These are phyloP conservation scores for Domatiomyces globalis DNA, from an alignment of 2,329 filamentous ascomycete species.

Conservation along the genomic window DNA sequence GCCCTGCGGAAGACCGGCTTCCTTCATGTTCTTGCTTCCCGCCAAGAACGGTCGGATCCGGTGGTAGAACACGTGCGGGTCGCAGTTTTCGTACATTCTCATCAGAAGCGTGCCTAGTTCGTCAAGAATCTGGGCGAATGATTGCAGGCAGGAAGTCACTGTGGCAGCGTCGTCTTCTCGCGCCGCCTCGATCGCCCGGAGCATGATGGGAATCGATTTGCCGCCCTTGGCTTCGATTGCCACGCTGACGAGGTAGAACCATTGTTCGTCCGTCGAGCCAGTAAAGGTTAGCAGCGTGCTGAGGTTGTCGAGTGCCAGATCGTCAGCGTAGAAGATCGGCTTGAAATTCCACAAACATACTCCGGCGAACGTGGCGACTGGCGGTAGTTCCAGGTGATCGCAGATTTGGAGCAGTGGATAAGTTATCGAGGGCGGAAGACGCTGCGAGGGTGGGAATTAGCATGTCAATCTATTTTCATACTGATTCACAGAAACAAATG, in stretches of 20 bases:
- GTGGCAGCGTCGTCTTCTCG: constrained; percentile 53
- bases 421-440: constrained; percentile 66
- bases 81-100: constrained; percentile 90
- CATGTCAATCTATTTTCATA: not conserved
- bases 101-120: constrained; percentile 66
- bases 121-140: constrained; percentile 75
- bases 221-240: constrained; percentile 89
- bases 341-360: constrained; percentile 96
- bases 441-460: constrained; percentile 24
- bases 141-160: constrained; percentile 62
- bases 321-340: constrained; percentile 71
- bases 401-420: constrained; percentile 69
- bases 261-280: constrained; percentile 88
- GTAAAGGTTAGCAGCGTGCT: constrained; percentile 83
- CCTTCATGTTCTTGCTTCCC: constrained; percentile 93
- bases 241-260: constrained; percentile 94
- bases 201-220: constrained; percentile 75
- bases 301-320: constrained; percentile 75
- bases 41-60: constrained; percentile 92
- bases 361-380: constrained; percentile 86
- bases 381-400: constrained; percentile 65
- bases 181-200: constrained; percentile 70
- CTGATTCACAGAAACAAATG: not conserved
- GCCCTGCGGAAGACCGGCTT: constrained; percentile 76
- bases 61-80: constrained; percentile 88